phyloP scores from a whole-genome alignment of 108 stramenopile species.

The Stephanodiscus triporus region DNA sequence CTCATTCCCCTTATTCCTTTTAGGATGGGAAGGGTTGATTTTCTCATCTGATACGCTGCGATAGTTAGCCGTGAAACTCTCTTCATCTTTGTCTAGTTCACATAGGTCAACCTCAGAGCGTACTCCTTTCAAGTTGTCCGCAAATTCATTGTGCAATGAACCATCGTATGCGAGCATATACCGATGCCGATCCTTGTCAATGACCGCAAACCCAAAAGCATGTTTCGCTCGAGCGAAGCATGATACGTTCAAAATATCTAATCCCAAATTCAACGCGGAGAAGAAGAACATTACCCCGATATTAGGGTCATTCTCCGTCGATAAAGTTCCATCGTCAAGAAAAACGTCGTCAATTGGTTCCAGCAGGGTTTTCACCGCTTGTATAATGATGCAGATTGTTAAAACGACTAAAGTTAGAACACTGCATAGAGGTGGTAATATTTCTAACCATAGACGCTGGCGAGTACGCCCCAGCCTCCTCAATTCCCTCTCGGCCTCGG shows the following conservation, averaged over 20 bases:
- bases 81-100: slow-evolving; percentile 25
- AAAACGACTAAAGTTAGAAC: slow-evolving; percentile 65
- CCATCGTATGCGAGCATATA: slow-evolving; percentile 49
- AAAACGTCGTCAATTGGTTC: slow-evolving; percentile 9
- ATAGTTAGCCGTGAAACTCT: slow-evolving; percentile 17
- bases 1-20: slow-evolving; percentile 15
- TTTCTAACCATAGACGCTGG: slow-evolving; percentile 60
- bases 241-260: slow-evolving; percentile 78
- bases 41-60: slow-evolving; percentile 27
- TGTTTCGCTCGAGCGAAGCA: slow-evolving; percentile 76
- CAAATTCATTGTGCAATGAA: slow-evolving; percentile 39
- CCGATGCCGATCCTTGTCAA: slow-evolving; percentile 45
- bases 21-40: slow-evolving; percentile 11
- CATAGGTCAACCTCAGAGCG: slow-evolving; percentile 29
- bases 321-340: slow-evolving; percentile 3
- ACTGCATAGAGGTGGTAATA: slow-evolving; percentile 75
- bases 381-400: slow-evolving; percentile 43
- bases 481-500: slow-evolving; percentile 28
- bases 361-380: slow-evolving; percentile 25
- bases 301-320: slow-evolving; percentile 39
- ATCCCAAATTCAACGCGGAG: slow-evolving; percentile 60
- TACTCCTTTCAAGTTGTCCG: slow-evolving; percentile 27
- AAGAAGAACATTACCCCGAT: slow-evolving; percentile 77
- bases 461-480: slow-evolving; percentile 26
- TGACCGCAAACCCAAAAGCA: slow-evolving; percentile 59